A percentile compares a stretch with the other conserved stretches of the same genome.
phyloP scores from a whole-genome alignment of 768 basidiomycete genomes.

The Boletus pseudopeckii region DNA sequence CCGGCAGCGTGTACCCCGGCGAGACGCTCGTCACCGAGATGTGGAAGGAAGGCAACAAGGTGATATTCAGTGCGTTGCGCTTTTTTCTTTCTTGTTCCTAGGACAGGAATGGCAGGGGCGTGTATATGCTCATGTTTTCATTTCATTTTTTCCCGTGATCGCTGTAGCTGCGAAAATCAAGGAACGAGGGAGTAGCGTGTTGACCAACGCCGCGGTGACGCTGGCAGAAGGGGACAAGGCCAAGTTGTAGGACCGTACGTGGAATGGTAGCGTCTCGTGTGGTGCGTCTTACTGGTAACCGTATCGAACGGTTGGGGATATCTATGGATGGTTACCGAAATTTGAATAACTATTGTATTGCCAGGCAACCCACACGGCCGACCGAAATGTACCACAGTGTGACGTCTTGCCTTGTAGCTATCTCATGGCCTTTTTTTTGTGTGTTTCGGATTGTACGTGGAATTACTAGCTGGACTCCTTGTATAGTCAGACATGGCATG shows the following conservation, averaged over 20 bases:
- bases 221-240: conserved; percentile 53
- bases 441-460: no score
- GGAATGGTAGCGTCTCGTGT: background rate
- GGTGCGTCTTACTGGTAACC: background rate
- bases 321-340: no score
- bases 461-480: no score
- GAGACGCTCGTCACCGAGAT: conserved; percentile 95
- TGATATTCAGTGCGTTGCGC: conserved; percentile 80
- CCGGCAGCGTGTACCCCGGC: conserved; percentile 90
- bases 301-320: no score
- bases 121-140: background rate
- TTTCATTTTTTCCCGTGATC: background rate
- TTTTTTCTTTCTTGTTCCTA: background rate
- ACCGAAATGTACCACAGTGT: no score
- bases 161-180: conserved; percentile 78
- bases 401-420: no score
- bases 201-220: conserved; percentile 83
- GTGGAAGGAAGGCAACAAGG: conserved; percentile 94
- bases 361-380: no score
- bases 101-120: background rate
- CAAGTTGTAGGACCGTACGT: conserved; percentile 43
- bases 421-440: no score
- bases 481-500: no score
- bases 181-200: conserved; percentile 68
- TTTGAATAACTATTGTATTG: no score